Percentiles rank a stretch among this genome's conserved stretches.
phyloP scores from a whole-genome alignment of 2,329 filamentous ascomycete species.

The Hymenoscyphus linearis region DNA sequence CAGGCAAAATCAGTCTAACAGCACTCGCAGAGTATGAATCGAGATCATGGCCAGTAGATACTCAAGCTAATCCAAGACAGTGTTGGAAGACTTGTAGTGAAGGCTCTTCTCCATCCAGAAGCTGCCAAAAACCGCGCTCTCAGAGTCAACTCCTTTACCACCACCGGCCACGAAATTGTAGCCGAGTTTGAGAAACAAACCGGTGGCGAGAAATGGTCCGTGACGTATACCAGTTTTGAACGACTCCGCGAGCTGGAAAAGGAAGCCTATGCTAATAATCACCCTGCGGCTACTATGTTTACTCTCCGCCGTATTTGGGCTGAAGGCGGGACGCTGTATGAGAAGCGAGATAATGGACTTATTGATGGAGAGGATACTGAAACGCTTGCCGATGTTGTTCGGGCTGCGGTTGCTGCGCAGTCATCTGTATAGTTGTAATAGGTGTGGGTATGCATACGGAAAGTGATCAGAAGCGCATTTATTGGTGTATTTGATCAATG shows the following conservation, averaged over 20 bases:
- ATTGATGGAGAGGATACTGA: conserved; percentile 51
- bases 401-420: conserved; percentile 25
- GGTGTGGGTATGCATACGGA: neutral
- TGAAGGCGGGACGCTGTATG: conserved; percentile 66
- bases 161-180: conserved; percentile 34
- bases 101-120: conserved; percentile 33
- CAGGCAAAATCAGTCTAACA: conserved; percentile 60
- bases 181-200: conserved; percentile 33
- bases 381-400: conserved; percentile 44
- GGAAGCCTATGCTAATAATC: conserved; percentile 49
- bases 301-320: conserved; percentile 69
- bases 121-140: conserved; percentile 33
- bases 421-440: neutral
- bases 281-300: conserved; percentile 46
- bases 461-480: too few relatives aligned
- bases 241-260: conserved; percentile 52
- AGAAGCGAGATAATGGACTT: conserved; percentile 58
- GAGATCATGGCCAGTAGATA: neutral
- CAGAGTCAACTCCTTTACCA: conserved; percentile 33
- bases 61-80: conserved; percentile 27
- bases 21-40: conserved; percentile 62
- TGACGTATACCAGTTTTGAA: conserved; percentile 26
- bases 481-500: too few relatives aligned
- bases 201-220: conserved; percentile 36
- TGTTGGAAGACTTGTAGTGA: conserved; percentile 35